A percentile compares a stretch with the other conserved stretches of the same genome.
These are phyloP conservation scores for Phytophthora pistaciae DNA, from an alignment of 352 stramenopile species.

Conservation along the genomic window DNA sequence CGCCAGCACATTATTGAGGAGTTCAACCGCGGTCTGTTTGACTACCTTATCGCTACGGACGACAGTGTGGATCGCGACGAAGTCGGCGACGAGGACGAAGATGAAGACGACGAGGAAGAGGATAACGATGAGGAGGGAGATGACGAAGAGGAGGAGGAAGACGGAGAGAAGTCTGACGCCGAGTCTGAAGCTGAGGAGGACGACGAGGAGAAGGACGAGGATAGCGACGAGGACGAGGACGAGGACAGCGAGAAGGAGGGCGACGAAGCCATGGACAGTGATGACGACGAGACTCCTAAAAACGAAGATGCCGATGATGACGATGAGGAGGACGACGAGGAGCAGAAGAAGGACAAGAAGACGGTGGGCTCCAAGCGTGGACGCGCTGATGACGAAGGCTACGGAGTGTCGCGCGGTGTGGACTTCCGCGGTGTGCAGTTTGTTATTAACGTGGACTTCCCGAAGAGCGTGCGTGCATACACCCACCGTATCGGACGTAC, in stretches of 20 bases:
- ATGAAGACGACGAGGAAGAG: constrained; percentile 78
- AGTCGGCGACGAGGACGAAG: constrained; percentile 65
- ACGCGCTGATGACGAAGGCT: constrained; percentile 86
- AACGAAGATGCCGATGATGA: constrained; percentile 38
- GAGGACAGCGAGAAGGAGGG: constrained; percentile 48
- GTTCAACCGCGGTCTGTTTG: constrained; percentile 97
- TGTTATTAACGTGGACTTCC: constrained; percentile 99
- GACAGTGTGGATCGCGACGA: constrained; percentile 93
- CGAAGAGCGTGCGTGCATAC: constrained; percentile 95
- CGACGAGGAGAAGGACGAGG: constrained; percentile 61
- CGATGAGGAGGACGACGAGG: constrained; percentile 38
- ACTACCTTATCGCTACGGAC: constrained; percentile 99
- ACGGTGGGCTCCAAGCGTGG: constrained; percentile 53
- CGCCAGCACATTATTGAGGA: constrained; percentile 97
- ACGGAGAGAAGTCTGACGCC: constrained; percentile 38
- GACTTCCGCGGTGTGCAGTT: constrained; percentile 99
- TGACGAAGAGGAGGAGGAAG: constrained; percentile 50
- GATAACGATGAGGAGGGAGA: constrained; percentile 51
- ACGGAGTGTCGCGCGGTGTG: constrained; percentile 97
- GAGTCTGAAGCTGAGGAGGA: constrained; percentile 71
- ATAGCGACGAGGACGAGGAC: constrained; percentile 60
- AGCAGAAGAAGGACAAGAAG: constrained; percentile 54
- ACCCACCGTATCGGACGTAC: constrained; percentile 99
- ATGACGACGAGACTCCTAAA: constrained; percentile 86
- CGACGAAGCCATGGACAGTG: constrained; percentile 73